These are phyloP conservation scores for Gnaphalium uliginosum DNA, from an alignment of 129 eudicot species.

Conservation along the genomic window DNA sequence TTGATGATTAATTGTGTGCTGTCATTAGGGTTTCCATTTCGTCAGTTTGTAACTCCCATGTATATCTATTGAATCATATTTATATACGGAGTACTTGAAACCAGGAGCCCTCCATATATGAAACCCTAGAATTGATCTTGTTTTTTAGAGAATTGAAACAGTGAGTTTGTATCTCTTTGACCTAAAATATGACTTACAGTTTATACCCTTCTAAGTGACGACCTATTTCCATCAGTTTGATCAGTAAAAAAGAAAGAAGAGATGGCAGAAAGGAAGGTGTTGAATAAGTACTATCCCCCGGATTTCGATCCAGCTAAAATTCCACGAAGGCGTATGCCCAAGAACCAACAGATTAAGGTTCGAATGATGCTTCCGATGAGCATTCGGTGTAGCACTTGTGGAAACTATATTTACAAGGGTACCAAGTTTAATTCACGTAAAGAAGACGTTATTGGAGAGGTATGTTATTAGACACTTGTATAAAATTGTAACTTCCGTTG, in stretches of 20 bases:
- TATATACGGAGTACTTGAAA: neutral
- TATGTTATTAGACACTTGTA: constrained; percentile 6
- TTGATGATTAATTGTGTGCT: too few relatives aligned
- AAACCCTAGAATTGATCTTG: neutral
- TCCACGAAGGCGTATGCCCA: constrained; percentile 66
- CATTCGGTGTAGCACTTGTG: constrained; percentile 67
- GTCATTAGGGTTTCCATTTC: neutral
- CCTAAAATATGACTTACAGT: neutral
- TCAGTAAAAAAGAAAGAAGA: constrained; percentile 21
- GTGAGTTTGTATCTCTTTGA: neutral
- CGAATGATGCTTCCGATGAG: constrained; percentile 97
- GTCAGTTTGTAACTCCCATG: neutral
- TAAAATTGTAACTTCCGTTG: neutral
- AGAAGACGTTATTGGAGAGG: constrained; percentile 78
- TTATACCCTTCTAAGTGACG: too few relatives aligned
- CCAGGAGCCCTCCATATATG: neutral
- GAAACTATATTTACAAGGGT: constrained; percentile 68
- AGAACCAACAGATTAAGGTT: constrained; percentile 70
- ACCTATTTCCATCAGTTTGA: neutral
- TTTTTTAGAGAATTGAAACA: too few relatives aligned
- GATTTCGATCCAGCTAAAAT: constrained; percentile 84
- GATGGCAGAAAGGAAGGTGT: constrained; percentile 82
- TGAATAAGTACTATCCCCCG: constrained; percentile 86
- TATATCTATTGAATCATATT: neutral
- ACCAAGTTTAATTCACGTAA: constrained; percentile 79